phyloP scores from a whole-genome alignment of 352 stramenopile genomes.

The Phytophthora crassamura region DNA sequence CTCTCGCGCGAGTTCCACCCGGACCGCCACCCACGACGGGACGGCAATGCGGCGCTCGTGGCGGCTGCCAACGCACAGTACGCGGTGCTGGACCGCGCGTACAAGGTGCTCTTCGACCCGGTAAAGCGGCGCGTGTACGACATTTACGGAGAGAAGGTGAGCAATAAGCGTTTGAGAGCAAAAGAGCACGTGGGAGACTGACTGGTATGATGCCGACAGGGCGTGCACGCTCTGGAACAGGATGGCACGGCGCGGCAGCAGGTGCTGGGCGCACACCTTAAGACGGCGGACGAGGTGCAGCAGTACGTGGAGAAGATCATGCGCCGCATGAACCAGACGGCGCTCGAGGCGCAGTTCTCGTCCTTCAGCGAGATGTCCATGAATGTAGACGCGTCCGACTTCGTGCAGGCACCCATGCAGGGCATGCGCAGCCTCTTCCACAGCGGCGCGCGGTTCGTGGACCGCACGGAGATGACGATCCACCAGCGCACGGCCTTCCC shows the following conservation, averaged over 20 bases:
- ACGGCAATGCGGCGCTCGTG: conserved; percentile 54
- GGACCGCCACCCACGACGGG: conserved; percentile 55
- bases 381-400: conserved; percentile 78
- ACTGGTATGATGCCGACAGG: conserved; percentile 15
- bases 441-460: conserved; percentile 53
- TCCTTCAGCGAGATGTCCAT: conserved; percentile 86
- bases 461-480: conserved; percentile 83
- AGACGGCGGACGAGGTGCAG: conserved; percentile 58
- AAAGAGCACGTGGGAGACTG: no score
- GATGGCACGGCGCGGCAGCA: conserved; percentile 43
- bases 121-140: conserved; percentile 77
- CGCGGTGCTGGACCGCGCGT: conserved; percentile 78
- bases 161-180: not conserved
- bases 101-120: conserved; percentile 83
- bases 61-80: conserved; percentile 81
- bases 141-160: conserved; percentile 73
- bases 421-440: conserved; percentile 57
- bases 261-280: conserved; percentile 52
- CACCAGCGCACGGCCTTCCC: conserved; percentile 79
- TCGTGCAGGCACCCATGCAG: conserved; percentile 69
- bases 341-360: conserved; percentile 77
- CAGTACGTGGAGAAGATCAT: conserved; percentile 63
- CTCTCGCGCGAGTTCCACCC: conserved; percentile 89
- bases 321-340: conserved; percentile 70
- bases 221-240: conserved; percentile 73